These are phyloP conservation scores for Pichia sp. DNA, from an alignment of 1,139 yeast species.

Conservation along the genomic window DNA sequence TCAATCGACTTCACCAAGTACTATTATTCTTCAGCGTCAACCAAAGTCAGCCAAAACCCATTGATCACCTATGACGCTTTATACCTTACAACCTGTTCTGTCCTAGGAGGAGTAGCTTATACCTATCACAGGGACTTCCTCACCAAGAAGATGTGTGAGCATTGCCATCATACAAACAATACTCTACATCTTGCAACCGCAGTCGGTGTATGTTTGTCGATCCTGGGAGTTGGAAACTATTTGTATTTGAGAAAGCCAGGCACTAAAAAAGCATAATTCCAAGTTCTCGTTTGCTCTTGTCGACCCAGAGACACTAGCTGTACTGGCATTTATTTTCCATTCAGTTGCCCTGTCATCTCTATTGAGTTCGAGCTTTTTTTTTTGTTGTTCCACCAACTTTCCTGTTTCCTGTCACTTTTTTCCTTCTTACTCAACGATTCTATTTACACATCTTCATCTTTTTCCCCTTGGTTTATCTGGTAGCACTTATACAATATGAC, in stretches of 20 bases:
- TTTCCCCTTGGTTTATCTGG: neutral
- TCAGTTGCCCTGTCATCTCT: neutral
- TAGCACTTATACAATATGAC: neutral
- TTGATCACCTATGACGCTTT: conserved; percentile 11
- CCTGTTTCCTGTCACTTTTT: neutral
- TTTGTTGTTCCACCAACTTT: neutral
- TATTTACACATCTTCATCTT: neutral
- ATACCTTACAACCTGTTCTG: conserved; percentile 8
- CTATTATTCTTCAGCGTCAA: neutral
- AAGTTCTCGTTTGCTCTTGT: neutral
- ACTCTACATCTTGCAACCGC: conserved; percentile 10
- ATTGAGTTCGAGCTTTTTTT: neutral
- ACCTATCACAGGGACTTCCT: conserved; percentile 10
- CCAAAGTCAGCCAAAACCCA: conserved; percentile 8
- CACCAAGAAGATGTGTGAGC: conserved; percentile 6
- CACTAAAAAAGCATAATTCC: conserved; percentile 6
- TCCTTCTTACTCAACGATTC: neutral
- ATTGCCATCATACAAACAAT: conserved; percentile 4
- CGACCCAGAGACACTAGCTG: neutral
- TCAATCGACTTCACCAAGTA: conserved; percentile 6
- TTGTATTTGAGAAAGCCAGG: conserved; percentile 13
- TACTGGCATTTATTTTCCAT: neutral
- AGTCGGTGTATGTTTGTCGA: conserved; percentile 6
- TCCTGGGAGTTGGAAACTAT: conserved; percentile 17
- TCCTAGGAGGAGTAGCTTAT: conserved; percentile 9